These are phyloP conservation scores for Rhynchospora pubera DNA, from an alignment of 176 grass and related monocot species.

Conservation along the genomic window DNA sequence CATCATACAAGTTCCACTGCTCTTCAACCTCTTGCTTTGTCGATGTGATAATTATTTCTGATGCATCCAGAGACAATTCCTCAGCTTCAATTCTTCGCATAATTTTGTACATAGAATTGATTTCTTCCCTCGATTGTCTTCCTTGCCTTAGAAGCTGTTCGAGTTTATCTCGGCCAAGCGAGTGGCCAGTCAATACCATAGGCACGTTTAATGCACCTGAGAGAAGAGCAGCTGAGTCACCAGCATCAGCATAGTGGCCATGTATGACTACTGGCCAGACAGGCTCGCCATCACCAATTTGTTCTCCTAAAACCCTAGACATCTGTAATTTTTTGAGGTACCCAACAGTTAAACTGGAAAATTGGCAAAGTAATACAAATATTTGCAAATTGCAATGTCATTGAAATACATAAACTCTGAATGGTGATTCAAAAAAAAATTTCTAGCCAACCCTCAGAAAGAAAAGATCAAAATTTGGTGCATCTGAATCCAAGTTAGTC, in stretches of 20 bases:
- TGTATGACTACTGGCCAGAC: slow-evolving; percentile 46
- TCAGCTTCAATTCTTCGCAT: slow-evolving; percentile 54
- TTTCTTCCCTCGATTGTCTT: slow-evolving; percentile 47
- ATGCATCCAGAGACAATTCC: slow-evolving; percentile 39
- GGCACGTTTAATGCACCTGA: slow-evolving; percentile 50
- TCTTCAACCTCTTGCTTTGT: slow-evolving; percentile 48
- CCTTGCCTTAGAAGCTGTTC: slow-evolving; percentile 51
- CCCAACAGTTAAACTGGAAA: background rate
- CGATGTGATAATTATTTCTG: slow-evolving; percentile 41
- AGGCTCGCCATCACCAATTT: slow-evolving; percentile 34
- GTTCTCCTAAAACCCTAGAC: slow-evolving; percentile 50
- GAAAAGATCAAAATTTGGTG: background rate
- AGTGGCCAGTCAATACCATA: slow-evolving; percentile 51
- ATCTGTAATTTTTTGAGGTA: slow-evolving; percentile 24
- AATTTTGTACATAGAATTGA: slow-evolving; percentile 49
- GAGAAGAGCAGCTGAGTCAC: slow-evolving; percentile 42
- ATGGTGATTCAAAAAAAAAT: background rate
- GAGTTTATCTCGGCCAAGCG: slow-evolving; percentile 49
- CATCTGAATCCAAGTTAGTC: background rate
- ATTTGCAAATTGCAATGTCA: background rate
- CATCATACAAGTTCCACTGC: slow-evolving; percentile 51
- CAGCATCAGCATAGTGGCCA: slow-evolving; percentile 56
- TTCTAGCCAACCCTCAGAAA: too few relatives aligned
- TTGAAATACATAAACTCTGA: background rate
- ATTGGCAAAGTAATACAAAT: background rate